These are phyloP conservation scores for Saturnispora mendoncae DNA, from an alignment of 805 yeast genomes.

Conservation along the genomic window DNA sequence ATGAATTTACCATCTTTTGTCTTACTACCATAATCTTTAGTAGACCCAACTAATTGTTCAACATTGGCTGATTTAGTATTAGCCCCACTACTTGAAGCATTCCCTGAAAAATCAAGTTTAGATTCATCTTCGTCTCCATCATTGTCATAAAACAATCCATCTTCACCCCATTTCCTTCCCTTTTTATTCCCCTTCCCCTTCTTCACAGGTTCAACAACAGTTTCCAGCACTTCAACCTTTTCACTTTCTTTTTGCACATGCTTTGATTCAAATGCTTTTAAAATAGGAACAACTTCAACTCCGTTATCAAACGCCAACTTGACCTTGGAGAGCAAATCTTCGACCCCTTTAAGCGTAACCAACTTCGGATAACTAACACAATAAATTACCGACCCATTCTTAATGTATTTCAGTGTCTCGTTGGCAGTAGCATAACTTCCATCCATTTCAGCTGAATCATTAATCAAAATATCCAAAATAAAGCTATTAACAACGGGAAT, in stretches of 20 bases:
- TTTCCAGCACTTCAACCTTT: too few relatives aligned
- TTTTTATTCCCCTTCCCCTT: slow-evolving; percentile 29
- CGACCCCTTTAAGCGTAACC: slow-evolving; percentile 24
- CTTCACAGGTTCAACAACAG: too few relatives aligned
- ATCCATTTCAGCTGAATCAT: slow-evolving; percentile 26
- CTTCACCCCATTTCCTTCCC: slow-evolving; percentile 58
- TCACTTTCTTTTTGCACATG: slow-evolving; percentile 15
- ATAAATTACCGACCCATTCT: not conserved
- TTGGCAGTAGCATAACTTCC: slow-evolving; percentile 13
- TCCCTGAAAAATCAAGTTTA: slow-evolving; percentile 46
- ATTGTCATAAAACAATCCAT: slow-evolving; percentile 46
- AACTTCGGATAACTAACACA: slow-evolving; percentile 34
- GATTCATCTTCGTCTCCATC: slow-evolving; percentile 23
- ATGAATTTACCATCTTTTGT: slow-evolving; percentile 51
- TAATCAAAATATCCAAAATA: slow-evolving; percentile 40
- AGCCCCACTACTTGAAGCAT: slow-evolving; percentile 12
- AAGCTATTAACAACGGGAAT: slow-evolving; percentile 30
- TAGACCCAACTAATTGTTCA: slow-evolving; percentile 32
- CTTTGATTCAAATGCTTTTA: slow-evolving; percentile 13
- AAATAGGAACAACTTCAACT: not conserved
- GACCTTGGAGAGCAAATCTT: slow-evolving; percentile 23
- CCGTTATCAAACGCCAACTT: slow-evolving; percentile 19
- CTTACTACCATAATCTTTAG: slow-evolving; percentile 33
- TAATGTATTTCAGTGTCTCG: not conserved
- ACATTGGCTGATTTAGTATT: slow-evolving; percentile 21